Evolutionary conservation across 805 yeast genomes (phyloP).

Genomic region (Sugiyamaella chiloensis): DNA sequence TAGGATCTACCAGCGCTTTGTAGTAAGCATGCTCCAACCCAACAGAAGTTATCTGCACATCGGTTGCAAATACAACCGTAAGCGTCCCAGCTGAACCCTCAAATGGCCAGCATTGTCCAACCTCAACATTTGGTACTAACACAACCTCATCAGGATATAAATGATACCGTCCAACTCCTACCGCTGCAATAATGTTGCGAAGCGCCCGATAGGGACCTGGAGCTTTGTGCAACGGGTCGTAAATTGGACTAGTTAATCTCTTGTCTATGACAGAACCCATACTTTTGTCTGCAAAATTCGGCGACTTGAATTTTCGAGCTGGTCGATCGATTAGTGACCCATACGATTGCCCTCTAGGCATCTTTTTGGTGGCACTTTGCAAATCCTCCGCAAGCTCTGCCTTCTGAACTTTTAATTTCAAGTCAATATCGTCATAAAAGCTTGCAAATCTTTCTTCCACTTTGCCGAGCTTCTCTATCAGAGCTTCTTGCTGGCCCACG

Average conservation of each 20-base stretch:
- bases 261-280: constrained; percentile 29
- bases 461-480: not conserved
- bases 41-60: constrained; percentile 24
- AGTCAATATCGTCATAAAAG: not conserved
- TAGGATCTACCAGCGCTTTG: constrained; percentile 23
- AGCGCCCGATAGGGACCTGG: constrained; percentile 13
- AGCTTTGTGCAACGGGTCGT: constrained; percentile 16
- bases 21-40: constrained; percentile 28
- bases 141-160: constrained; percentile 22
- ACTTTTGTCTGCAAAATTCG: constrained; percentile 22
- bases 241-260: constrained; percentile 24
- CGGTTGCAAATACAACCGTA: constrained; percentile 27
- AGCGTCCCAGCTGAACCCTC: constrained; percentile 29
- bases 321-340: not conserved
- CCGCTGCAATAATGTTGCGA: constrained; percentile 10
- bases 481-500: not conserved
- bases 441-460: not conserved
- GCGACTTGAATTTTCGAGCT: constrained; percentile 7
- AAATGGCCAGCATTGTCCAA: constrained; percentile 36
- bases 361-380: not conserved
- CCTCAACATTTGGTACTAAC: constrained; percentile 20
- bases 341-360: not conserved
- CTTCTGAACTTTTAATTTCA: constrained; percentile 3
- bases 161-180: constrained; percentile 20
- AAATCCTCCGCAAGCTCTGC: constrained; percentile 1